Percentiles rank a stretch among this genome's conserved stretches.
Conservation (phyloP, 1,139 yeast genomes). For the Keqinozyma sinolaborantium region DNA sequence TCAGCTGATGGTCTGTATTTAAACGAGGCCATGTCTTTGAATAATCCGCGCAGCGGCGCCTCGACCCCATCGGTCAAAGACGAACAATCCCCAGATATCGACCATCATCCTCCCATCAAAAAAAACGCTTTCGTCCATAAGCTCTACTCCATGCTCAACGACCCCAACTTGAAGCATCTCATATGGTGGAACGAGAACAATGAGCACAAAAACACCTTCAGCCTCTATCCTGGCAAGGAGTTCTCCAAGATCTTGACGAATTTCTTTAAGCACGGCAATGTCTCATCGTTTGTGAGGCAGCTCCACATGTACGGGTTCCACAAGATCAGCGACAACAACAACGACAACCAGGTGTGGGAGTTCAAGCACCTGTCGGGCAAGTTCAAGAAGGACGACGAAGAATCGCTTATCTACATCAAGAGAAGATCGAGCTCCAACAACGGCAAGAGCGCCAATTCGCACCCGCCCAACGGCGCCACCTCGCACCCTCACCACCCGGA, state of each 20-base stretch:
- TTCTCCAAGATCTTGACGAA: conserved; percentile 41
- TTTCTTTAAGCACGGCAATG: conserved; percentile 46
- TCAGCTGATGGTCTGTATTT: conserved; percentile 3
- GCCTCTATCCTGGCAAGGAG: conserved; percentile 55
- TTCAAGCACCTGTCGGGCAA: conserved; percentile 80
- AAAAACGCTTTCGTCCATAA: conserved; percentile 66
- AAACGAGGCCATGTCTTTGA: no score
- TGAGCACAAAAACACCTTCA: conserved; percentile 56
- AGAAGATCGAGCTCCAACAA: conserved; percentile 49
- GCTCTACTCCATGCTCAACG: conserved; percentile 56
- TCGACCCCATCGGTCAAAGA: no score
- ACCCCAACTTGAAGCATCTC: conserved; percentile 40
- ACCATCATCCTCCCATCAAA: conserved; percentile 25
- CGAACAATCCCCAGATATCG: no score
- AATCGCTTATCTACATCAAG: conserved; percentile 60
- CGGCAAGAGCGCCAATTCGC: neutral
- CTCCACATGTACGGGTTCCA: conserved; percentile 50
- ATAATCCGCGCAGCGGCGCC: no score
- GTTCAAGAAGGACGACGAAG: conserved; percentile 74
- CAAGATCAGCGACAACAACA: conserved; percentile 45
- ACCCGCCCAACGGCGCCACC: neutral
- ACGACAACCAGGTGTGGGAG: conserved; percentile 62
- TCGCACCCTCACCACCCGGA: neutral
- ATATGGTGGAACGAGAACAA: conserved; percentile 78
- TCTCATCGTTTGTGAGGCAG: conserved; percentile 45